Percentiles rank a stretch among this genome's conserved stretches.
phyloP scores from a whole-genome alignment of 306 rosid genomes.

The Cyamopsis tetragonoloba region DNA sequence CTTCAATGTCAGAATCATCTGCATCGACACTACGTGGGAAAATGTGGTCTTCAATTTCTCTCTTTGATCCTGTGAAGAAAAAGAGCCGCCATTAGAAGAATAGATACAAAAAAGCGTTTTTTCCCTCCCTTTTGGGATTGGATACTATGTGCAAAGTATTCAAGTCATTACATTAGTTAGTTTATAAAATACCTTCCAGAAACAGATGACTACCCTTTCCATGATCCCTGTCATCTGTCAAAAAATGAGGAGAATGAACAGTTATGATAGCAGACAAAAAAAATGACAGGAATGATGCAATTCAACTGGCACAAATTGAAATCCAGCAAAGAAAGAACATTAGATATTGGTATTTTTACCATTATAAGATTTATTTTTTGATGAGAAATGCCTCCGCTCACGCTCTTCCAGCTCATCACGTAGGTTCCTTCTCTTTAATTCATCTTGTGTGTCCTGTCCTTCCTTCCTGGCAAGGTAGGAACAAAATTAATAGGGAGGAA shows the following conservation, averaged over 20 bases:
- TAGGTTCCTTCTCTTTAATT: conserved; percentile 77
- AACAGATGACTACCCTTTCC: conserved; percentile 69
- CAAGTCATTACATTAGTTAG: neutral
- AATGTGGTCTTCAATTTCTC: conserved; percentile 81
- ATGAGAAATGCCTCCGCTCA: conserved; percentile 86
- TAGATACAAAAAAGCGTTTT: neutral
- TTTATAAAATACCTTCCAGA: conserved; percentile 61
- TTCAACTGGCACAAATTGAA: neutral
- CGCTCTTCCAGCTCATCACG: conserved; percentile 89
- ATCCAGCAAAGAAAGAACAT: neutral
- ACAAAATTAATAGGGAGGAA: neutral
- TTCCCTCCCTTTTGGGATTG: neutral
- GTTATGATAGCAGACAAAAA: neutral
- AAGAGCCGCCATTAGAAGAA: conserved; percentile 6
- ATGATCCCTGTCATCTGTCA: conserved; percentile 87
- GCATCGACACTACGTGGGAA: conserved; percentile 82
- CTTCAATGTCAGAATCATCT: conserved; percentile 91
- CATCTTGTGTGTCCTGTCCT: conserved; percentile 88
- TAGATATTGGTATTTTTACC: conserved; percentile 37
- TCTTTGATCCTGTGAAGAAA: conserved; percentile 52
- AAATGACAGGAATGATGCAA: neutral
- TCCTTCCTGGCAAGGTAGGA: conserved; percentile 54
- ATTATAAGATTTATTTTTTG: conserved; percentile 69
- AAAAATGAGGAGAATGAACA: conserved; percentile 25
- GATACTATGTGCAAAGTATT: neutral